Evolutionary conservation across 192 early-diverging fungal species (phyloP).

Genomic region (Linnemannia exigua): DNA sequence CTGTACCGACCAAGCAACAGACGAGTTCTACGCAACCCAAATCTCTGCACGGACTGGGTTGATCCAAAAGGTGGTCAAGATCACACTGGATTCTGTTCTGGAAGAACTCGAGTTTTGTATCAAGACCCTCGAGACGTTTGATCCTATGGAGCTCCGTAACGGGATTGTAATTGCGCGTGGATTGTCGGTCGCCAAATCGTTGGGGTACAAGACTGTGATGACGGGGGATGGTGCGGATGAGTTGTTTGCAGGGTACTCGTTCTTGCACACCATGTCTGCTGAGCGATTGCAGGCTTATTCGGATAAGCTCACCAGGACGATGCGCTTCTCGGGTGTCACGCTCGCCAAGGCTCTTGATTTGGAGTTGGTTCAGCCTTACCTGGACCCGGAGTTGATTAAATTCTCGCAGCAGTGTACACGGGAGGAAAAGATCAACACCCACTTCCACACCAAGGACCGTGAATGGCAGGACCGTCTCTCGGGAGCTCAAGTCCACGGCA

Average conservation of each 20-base stretch:
- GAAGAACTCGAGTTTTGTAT: slow-evolving; percentile 67
- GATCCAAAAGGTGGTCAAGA: slow-evolving; percentile 61
- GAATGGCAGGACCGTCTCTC: slow-evolving; percentile 46
- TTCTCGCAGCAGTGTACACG: slow-evolving; percentile 65
- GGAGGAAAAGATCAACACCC: slow-evolving; percentile 58
- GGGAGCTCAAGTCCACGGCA: slow-evolving; percentile 62
- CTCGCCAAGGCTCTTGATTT: slow-evolving; percentile 63
- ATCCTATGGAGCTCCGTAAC: slow-evolving; percentile 81
- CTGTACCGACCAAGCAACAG: slow-evolving; percentile 62
- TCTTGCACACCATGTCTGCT: slow-evolving; percentile 68
- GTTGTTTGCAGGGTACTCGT: slow-evolving; percentile 79
- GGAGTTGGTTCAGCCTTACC: slow-evolving; percentile 66
- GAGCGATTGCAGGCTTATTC: slow-evolving; percentile 63
- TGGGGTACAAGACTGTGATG: slow-evolving; percentile 64
- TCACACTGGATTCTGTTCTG: slow-evolving; percentile 58
- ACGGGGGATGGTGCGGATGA: slow-evolving; percentile 82
- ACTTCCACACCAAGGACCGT: slow-evolving; percentile 38
- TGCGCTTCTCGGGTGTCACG: slow-evolving; percentile 65
- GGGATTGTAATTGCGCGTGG: slow-evolving; percentile 70
- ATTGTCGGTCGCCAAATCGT: slow-evolving; percentile 57
- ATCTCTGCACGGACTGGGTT: slow-evolving; percentile 65
- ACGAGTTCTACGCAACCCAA: slow-evolving; percentile 63
- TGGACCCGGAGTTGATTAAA: slow-evolving; percentile 65
- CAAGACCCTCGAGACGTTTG: slow-evolving; percentile 71
- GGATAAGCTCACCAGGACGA: slow-evolving; percentile 62